Evolutionary conservation across 352 stramenopile genomes (phyloP).

Genomic region (Phytophthora multivora): DNA sequence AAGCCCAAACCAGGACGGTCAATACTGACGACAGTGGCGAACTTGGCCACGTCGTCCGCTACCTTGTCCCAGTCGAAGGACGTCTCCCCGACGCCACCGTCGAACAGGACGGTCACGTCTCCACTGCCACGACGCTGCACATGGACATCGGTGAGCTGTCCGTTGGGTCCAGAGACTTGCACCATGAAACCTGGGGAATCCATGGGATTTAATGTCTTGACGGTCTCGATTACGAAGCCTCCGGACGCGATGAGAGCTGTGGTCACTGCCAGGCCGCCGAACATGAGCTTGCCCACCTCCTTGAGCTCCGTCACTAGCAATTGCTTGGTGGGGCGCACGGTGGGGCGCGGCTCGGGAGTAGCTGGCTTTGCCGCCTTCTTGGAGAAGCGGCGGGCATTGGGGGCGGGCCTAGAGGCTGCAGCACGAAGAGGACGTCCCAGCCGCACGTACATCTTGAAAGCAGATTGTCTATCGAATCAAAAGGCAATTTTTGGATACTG

Average conservation of each 20-base stretch:
- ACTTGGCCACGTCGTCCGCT: constrained; percentile 43
- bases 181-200: constrained; percentile 52
- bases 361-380: constrained; percentile 11
- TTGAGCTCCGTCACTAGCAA: constrained; percentile 59
- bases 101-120: constrained; percentile 69
- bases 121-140: constrained; percentile 50
- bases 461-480: constrained; percentile 1
- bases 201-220: constrained; percentile 65
- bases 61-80: constrained; percentile 89
- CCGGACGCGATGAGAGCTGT: constrained; percentile 51
- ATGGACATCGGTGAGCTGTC: constrained; percentile 50
- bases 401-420: neutral
- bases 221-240: constrained; percentile 73
- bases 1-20: constrained; percentile 81
- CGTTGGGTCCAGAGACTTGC: constrained; percentile 46
- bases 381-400: constrained; percentile 16
- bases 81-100: constrained; percentile 81
- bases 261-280: constrained; percentile 50
- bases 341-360: constrained; percentile 10
- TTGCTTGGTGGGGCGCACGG: constrained; percentile 40
- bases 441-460: constrained; percentile 23
- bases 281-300: constrained; percentile 68
- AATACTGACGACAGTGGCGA: constrained; percentile 66
- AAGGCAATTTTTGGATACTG: neutral
- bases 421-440: constrained; percentile 20